Conservation (phyloP, 1,284 basidiomycete species). For the Cryptococcus depauperatus region DNA sequence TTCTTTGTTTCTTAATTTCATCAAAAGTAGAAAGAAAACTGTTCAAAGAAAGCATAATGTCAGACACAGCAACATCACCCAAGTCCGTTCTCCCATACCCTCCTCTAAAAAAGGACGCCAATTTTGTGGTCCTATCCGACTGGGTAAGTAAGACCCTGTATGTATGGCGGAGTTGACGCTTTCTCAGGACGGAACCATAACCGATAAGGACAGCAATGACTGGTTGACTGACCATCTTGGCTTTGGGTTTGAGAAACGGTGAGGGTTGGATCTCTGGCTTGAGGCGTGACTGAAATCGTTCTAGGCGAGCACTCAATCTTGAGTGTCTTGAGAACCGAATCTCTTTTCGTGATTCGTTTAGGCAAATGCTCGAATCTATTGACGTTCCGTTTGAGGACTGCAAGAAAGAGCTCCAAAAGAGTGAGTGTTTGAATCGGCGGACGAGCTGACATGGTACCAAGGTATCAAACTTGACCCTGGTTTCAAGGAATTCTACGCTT, state of each 20-base stretch:
- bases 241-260: constrained; percentile 21
- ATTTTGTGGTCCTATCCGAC: constrained; percentile 78
- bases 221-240: constrained; percentile 51
- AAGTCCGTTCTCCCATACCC: constrained; percentile 58
- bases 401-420: constrained; percentile 57
- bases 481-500: constrained; percentile 75
- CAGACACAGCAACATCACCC: constrained; percentile 7
- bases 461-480: constrained; percentile 79
- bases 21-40: no score
- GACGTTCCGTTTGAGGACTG: constrained; percentile 67
- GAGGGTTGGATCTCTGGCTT: constrained; percentile 45
- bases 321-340: constrained; percentile 58
- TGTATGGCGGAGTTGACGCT: background rate
- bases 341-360: constrained; percentile 73
- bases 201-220: constrained; percentile 79
- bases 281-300: constrained; percentile 23
- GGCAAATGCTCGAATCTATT: constrained; percentile 69
- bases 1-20: no score
- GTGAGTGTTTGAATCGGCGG: constrained; percentile 44
- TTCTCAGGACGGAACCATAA: constrained; percentile 78
- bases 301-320: constrained; percentile 57
- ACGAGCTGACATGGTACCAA: constrained; percentile 31
- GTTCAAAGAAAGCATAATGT: constrained; percentile 13
- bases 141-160: constrained; percentile 55
- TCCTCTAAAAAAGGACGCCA: constrained; percentile 65